These are phyloP conservation scores for Ophiostoma triangulosporum DNA, from an alignment of 2,329 filamentous ascomycete species.

Conservation along the genomic window DNA sequence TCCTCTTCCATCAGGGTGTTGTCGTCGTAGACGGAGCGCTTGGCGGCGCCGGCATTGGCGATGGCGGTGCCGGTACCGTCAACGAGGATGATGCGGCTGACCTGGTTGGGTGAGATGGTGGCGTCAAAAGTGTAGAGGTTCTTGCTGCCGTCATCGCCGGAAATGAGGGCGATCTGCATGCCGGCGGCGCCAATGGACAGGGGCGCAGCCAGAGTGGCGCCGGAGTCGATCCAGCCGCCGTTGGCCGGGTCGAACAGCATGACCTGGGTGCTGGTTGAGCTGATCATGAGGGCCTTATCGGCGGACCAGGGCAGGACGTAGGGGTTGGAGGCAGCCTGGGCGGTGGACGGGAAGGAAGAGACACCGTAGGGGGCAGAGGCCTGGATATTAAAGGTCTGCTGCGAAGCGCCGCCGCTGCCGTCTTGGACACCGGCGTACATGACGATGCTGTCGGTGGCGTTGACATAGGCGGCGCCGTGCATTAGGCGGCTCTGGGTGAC, in stretches of 20 bases:
- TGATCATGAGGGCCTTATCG: slow-evolving; percentile 55
- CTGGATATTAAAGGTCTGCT: slow-evolving; percentile 62
- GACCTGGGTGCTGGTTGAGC: slow-evolving; percentile 49
- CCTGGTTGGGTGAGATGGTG: slow-evolving; percentile 57
- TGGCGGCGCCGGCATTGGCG: slow-evolving; percentile 19
- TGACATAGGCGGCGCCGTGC: slow-evolving; percentile 66
- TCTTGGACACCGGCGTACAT: slow-evolving; percentile 67
- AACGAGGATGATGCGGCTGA: slow-evolving; percentile 56
- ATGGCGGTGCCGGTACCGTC: slow-evolving; percentile 44
- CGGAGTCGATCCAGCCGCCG: slow-evolving; percentile 54
- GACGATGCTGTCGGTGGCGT: slow-evolving; percentile 55
- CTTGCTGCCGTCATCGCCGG: slow-evolving; percentile 63
- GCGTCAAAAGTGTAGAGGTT: slow-evolving; percentile 69
- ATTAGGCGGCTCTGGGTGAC: slow-evolving; percentile 56
- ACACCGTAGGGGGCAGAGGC: slow-evolving; percentile 53
- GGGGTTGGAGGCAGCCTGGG: slow-evolving; percentile 52
- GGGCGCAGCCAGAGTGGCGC: slow-evolving; percentile 46
- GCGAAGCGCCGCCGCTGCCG: slow-evolving; percentile 42
- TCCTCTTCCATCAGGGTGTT: neutral
- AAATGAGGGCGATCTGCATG: slow-evolving; percentile 51
- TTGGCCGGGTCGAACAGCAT: slow-evolving; percentile 53
- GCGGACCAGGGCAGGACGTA: slow-evolving; percentile 63
- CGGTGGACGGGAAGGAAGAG: slow-evolving; percentile 39
- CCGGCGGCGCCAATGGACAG: slow-evolving; percentile 43
- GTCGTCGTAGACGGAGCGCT: slow-evolving; percentile 5